Percentiles rank a stretch among this genome's conserved stretches.
Evolutionary conservation across 192 early-diverging fungal genomes (phyloP).

Genomic region (Coemansia sp.): DNA sequence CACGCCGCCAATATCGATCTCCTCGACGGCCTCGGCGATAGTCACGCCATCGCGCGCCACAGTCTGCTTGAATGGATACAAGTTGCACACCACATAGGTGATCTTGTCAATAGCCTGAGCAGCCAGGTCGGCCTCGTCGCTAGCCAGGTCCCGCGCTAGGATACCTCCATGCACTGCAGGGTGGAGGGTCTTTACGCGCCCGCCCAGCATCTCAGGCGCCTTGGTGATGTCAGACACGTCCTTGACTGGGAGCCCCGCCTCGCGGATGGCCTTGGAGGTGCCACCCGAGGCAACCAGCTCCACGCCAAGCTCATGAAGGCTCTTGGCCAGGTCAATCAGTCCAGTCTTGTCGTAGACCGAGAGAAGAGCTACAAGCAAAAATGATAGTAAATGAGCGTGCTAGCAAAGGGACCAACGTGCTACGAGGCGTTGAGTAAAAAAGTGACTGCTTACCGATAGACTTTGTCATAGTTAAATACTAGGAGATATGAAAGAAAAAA

Average conservation of each 20-base stretch:
- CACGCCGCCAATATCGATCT: slow-evolving; percentile 98
- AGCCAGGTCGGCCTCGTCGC: slow-evolving; percentile 84
- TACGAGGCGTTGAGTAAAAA: too few species aligned
- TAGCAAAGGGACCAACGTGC: neutral
- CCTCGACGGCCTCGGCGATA: slow-evolving; percentile 93
- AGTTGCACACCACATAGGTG: slow-evolving; percentile 94
- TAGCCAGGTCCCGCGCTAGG: slow-evolving; percentile 80
- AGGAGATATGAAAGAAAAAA: neutral
- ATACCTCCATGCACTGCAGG: slow-evolving; percentile 98
- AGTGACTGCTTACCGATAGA: slow-evolving; percentile 27
- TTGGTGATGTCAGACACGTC: slow-evolving; percentile 98
- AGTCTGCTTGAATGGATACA: slow-evolving; percentile 97
- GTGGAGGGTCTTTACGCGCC: slow-evolving; percentile 98
- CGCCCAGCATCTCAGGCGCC: slow-evolving; percentile 98
- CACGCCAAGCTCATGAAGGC: slow-evolving; percentile 71
- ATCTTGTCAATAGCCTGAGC: slow-evolving; percentile 89
- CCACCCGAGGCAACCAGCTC: slow-evolving; percentile 92
- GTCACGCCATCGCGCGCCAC: slow-evolving; percentile 86
- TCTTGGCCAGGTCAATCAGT: slow-evolving; percentile 84
- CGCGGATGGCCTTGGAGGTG: slow-evolving; percentile 86
- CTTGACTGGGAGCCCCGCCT: slow-evolving; percentile 83
- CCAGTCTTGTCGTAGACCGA: slow-evolving; percentile 98
- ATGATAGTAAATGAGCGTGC: neutral
- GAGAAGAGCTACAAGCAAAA: slow-evolving; percentile 61
- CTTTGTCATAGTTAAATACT: slow-evolving; percentile 16